Evolutionary conservation across 441 rosid species (phyloP), one percentile per base, ranked within the genome.

Genomic region (Pelargonium fulgidum): DNA sequence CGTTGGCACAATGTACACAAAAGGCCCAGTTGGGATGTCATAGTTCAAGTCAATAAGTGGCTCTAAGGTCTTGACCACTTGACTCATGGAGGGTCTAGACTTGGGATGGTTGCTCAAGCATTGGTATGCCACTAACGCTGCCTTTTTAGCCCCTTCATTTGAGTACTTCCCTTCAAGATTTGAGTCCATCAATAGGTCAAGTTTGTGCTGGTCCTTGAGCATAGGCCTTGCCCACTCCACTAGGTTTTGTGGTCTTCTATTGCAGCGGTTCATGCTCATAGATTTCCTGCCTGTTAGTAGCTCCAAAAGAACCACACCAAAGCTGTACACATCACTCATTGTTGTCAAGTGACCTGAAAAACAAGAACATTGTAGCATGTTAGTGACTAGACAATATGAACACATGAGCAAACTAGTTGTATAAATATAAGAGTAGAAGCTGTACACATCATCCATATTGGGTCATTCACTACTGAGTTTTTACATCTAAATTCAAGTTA

Each of bases 131-230:
- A 88, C 72, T 20, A 80, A 71, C 0, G 90, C 87, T 1, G 93
- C 93, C 76, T 82, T 86, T 62, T 71, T 73, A 0, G 89, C 89
- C 3, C 85, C 90, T 0, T 72, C 67, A 72, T 84, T 90, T 0
- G 93, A 88, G 81, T 84, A 88, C 64, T 83, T 90, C 2, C 87
- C 89, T 78, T 88, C 93, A 13, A 88, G 84, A 68, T 89, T 82
- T 0, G 85, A 85, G 75, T 88, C 93, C 87, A 86, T 83, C 72
- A 88, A 68, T 24, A 87, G 73, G 8, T 68, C 1, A 0, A 88
- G 82, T 42, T 84, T 88, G 62, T 88, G 77, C 10, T 83, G 52
- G 70, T 83, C 87, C 3, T 86, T 86, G 11, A 86, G 72, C 86
- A 83, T 77, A 3, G 93, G 83, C 67, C 87, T 82, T 12, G 83